Base-by-base conservation (phyloP, 108 stramenopile species). In the Skeletonema grethae region DNA sequence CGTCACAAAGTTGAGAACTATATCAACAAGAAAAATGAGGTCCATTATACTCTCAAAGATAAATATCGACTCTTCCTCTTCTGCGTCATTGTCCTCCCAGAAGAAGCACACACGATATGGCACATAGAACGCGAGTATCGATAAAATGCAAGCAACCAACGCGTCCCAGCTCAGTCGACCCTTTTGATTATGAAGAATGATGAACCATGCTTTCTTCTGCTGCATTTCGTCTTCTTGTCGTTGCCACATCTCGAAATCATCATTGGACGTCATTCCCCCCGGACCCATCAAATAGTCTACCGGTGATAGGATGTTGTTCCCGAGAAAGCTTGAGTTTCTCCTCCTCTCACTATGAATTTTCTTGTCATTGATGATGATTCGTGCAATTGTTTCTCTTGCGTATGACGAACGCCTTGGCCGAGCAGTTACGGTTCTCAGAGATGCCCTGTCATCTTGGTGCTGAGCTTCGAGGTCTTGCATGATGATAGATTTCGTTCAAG, bases 31-130 rank as follows among this genome's bases (percentile, higher is more conserved):
- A 58, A 83, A 83, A 10, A 78, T 29, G 9, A 16, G 22, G 16
- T 78, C 82, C 4, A 70, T 34, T 16, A 48, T 7, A 3, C 46
- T 36, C 34, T 82, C 81, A 28, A 82, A 48, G 11, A 50, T 31
- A 2, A 72, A 63, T 18, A 67, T 56, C 2, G 64, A 38, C 16
- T 50, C 29, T 30, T 50, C 29, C 15, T 24, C n/a, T 28, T 67
- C 71, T 32, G 4, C 6, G 32, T 46, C 46, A 63, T 36, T 61
- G 39, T 78, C 39, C 35, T 70, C 71, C 69, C 68, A 78, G 50
- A 36, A 72, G n/a, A 78, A 62, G 36, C 77, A 78, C 12, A 78
- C 77, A 28, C 77, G 10, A 46, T 70, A 79, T 1, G 78, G 78
- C 5, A 79, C 62, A 38, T 73, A 79, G 29, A 79, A 79, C 0